Evolutionary conservation across 2,329 filamentous ascomycete genomes (phyloP).

Genomic region (Chrysosporium queenslandicum): DNA sequence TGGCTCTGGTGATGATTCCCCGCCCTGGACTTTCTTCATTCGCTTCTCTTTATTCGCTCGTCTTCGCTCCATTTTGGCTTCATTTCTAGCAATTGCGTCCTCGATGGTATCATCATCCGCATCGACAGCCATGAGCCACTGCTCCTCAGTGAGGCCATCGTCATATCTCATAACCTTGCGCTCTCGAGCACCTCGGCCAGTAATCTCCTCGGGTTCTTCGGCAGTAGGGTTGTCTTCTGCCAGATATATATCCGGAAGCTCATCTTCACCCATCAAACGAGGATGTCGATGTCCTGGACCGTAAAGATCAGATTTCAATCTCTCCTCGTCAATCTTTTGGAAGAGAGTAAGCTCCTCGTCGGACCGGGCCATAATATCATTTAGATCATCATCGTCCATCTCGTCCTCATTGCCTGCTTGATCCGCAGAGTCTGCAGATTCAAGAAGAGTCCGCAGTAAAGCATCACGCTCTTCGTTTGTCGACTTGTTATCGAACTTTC

Average conservation of each 20-base stretch:
- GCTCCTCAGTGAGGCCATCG: conserved; percentile 94
- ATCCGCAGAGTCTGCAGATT: conserved; percentile 60
- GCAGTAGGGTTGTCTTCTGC: conserved; percentile 71
- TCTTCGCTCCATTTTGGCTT: conserved; percentile 71
- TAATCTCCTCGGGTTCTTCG: conserved; percentile 66
- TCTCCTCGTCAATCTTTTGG: conserved; percentile 71
- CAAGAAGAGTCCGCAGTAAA: conserved; percentile 84
- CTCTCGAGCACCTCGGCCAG: conserved; percentile 87
- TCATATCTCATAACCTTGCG: conserved; percentile 91
- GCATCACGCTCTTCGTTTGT: conserved; percentile 97
- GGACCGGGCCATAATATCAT: conserved; percentile 81
- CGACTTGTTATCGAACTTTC: conserved; percentile 99
- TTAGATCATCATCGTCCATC: conserved; percentile 97
- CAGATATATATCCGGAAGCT: conserved; percentile 90
- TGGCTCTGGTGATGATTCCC: conserved; percentile 64
- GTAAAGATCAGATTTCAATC: conserved; percentile 56
- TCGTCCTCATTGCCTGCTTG: conserved; percentile 80
- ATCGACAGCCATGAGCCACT: conserved; percentile 97
- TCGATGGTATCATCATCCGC: conserved; percentile 92
- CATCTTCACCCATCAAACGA: conserved; percentile 75
- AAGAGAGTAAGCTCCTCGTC: conserved; percentile 71
- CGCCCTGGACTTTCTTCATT: conserved; percentile 32
- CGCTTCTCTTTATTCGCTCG: conserved; percentile 64
- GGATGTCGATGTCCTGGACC: conserved; percentile 59
- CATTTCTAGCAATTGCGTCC: conserved; percentile 81